These are phyloP conservation scores for Cairneyella variabilis DNA, from an alignment of 495 filamentous ascomycete species.

Conservation along the genomic window DNA sequence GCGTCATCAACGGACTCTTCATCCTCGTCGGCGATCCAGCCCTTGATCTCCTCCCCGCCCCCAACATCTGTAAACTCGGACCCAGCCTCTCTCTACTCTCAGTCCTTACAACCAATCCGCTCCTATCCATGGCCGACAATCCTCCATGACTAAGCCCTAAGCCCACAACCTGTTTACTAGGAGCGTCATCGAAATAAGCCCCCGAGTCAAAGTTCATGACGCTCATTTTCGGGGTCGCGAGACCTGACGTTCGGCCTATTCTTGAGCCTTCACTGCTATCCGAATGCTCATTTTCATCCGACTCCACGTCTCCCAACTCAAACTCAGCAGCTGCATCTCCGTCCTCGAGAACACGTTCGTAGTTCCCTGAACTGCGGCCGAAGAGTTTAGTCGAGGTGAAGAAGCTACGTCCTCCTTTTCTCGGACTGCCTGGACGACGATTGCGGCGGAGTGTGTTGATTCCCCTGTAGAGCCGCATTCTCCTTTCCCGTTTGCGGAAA, in stretches of 20 bases:
- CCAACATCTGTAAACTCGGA: constrained; percentile 40
- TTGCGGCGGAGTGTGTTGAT: constrained; percentile 49
- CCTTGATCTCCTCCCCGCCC: constrained; percentile 53
- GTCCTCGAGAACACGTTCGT: constrained; percentile 84
- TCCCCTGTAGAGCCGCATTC: constrained; percentile 59
- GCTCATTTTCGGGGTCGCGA: constrained; percentile 63
- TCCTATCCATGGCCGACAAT: constrained; percentile 57
- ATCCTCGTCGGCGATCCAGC: constrained; percentile 59
- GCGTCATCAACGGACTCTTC: constrained; percentile 58
- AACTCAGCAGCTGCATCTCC: constrained; percentile 59
- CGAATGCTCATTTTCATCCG: constrained; percentile 42
- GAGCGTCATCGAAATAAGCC: constrained; percentile 33
- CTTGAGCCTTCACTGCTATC: constrained; percentile 50
- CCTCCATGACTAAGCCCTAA: constrained; percentile 22
- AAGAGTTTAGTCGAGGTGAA: constrained; percentile 58
- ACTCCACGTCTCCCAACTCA: constrained; percentile 64
- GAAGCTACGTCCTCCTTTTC: constrained; percentile 50
- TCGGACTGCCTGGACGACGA: constrained; percentile 47
- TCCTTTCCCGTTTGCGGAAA: constrained; percentile 62
- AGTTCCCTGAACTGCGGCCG: constrained; percentile 46
- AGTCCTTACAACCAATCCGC: constrained; percentile 70
- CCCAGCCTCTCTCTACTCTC: constrained; percentile 68
- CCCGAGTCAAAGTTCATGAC: constrained; percentile 40
- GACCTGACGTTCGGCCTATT: constrained; percentile 53
- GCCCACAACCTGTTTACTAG: neutral